Base-by-base conservation (phyloP, 768 basidiomycete species). In the Suillus ampliporus region DNA sequence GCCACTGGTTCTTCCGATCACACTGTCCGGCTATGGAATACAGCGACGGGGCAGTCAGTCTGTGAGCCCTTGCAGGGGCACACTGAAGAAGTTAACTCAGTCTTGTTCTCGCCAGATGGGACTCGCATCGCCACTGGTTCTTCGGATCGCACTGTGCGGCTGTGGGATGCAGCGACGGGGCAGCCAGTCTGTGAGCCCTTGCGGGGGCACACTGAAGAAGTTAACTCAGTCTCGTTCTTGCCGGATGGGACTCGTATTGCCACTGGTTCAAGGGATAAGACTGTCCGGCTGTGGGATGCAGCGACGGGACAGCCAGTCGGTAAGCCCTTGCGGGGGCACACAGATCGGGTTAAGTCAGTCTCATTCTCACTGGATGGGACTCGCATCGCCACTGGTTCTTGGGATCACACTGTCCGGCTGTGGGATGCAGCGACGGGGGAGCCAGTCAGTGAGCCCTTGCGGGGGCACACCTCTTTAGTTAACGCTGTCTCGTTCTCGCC, bases 141-240 rank as follows among this genome's bases (percentile, higher is more conserved):
- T 9, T 1, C 28, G 0, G 70, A 71, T 53, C 57, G 38, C 1
- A 67, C 64, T 5, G 48, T 73, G 13, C 23, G 38, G 4, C 14
- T 67, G 19, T 73, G 72, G 73, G 62, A 71, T 65, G 63, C 58
- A 10, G 43, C 51, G 13, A 71, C 53, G 4, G 57, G 59, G 11
- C 35, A 53, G 5, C 15, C 28, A 56, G 13, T 50, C 3, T 21
- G 31, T 34, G 41, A 31, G 28, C 28, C 64, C n/a, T 10, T 67
- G 44, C 8, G 43, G 23, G 64, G 64, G 5, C 65, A 66, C 53
- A 60, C 34, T 19, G 43, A n/a, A 31, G 4, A 14, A 2, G 64
- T 66, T 26, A 3, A 5, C 0, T 66, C 64, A 10, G 44, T 64
- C 17, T 56, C 63, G 11, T 64, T n/a, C 26, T 44, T n/a, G n/a